phyloP scores from a whole-genome alignment of 2,329 filamentous ascomycete genomes.

The Penicillium psychrosexuale region DNA sequence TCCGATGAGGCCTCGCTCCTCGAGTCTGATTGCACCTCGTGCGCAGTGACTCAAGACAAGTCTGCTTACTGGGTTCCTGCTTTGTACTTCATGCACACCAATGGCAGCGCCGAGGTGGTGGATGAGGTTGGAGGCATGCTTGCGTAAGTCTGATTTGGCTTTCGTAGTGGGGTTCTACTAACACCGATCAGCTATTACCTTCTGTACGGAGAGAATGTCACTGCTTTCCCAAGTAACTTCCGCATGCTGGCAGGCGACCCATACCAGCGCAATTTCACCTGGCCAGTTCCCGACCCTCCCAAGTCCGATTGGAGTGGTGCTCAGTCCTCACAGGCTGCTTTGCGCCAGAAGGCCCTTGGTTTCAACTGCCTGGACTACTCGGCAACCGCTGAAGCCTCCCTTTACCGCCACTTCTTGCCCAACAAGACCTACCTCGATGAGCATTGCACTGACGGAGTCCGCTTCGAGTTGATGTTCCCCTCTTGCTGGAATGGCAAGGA shows the following conservation, averaged over 20 bases:
- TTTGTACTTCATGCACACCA: constrained; percentile 71
- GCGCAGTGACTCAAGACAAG: constrained; percentile 73
- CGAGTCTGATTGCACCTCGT: constrained; percentile 71
- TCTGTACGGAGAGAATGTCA: constrained; percentile 62
- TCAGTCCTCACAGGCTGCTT: constrained; percentile 65
- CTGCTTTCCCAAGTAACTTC: constrained; percentile 73
- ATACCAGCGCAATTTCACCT: constrained; percentile 64
- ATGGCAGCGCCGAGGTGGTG: constrained; percentile 66
- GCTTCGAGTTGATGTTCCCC: constrained; percentile 82
- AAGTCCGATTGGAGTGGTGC: constrained; percentile 68
- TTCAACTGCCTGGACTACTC: constrained; percentile 94
- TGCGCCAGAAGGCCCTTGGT: constrained; percentile 77
- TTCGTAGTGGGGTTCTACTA: constrained; percentile 8
- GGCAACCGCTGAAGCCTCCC: constrained; percentile 63
- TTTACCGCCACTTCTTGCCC: constrained; percentile 78
- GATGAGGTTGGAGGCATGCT: constrained; percentile 78
- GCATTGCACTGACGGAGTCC: constrained; percentile 77
- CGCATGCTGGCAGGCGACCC: constrained; percentile 77
- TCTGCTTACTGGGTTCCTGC: constrained; percentile 85
- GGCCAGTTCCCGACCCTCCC: constrained; percentile 63
- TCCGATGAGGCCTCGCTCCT: constrained; percentile 58
- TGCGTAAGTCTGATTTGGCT: constrained; percentile 58
- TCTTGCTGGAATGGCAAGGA: constrained; percentile 82
- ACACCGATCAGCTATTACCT: constrained; percentile 70
- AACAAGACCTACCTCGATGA: constrained; percentile 74